Conservation (phyloP, 495 filamentous ascomycete genomes). For the Astrothelium macrocarpum region DNA sequence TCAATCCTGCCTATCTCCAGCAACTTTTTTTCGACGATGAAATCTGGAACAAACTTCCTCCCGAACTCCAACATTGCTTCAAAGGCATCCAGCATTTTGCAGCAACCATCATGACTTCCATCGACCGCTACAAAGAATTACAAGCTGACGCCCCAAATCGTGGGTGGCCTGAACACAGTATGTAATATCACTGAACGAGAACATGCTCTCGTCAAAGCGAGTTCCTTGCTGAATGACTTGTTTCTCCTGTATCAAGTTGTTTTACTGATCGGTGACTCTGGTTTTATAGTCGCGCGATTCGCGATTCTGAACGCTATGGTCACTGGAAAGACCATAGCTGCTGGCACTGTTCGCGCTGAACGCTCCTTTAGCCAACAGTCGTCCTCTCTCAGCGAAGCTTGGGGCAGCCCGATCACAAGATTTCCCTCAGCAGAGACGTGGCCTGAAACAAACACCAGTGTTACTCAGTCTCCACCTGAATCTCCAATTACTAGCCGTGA, state of each 20-base stretch:
- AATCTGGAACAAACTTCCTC: conserved; percentile 20
- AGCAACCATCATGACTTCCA: conserved; percentile 25
- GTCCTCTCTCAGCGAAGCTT: not conserved
- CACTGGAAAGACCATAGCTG: not conserved
- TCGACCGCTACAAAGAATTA: conserved; percentile 22
- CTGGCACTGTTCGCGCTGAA: not conserved
- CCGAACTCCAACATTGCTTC: conserved; percentile 10
- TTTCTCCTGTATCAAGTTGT: not conserved
- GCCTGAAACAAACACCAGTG: not conserved
- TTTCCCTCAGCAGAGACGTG: not conserved
- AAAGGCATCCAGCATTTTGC: conserved; percentile 23
- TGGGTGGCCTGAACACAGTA: conserved; percentile 8
- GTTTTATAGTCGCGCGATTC: not conserved
- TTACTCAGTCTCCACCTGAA: not conserved
- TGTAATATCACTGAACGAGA: not conserved
- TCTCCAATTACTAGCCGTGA: not conserved
- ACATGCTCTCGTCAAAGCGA: conserved; percentile 1
- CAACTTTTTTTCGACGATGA: conserved; percentile 19
- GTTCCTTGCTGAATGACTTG: not conserved
- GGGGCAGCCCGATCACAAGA: not conserved
- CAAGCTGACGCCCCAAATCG: conserved; percentile 6
- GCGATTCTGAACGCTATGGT: not conserved
- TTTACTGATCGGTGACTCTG: not conserved
- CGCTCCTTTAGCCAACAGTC: not conserved
- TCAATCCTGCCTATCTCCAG: conserved; percentile 22